Conservation (phyloP, 768 basidiomycete genomes). For the Russula dissimulans region DNA sequence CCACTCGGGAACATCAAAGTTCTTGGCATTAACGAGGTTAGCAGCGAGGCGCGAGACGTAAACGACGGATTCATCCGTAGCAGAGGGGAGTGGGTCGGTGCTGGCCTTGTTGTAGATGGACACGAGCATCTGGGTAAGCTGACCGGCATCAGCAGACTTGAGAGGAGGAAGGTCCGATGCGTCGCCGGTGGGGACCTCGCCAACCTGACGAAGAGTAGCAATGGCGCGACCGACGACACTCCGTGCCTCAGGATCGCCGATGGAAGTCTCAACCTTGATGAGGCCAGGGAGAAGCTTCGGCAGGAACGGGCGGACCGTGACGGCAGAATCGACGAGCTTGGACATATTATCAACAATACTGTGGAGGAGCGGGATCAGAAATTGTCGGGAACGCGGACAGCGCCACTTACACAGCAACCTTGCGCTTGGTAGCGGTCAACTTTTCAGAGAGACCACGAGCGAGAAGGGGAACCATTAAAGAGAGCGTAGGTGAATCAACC, state of each 20-base stretch:
- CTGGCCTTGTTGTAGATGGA: slow-evolving; percentile 82
- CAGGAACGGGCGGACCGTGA: slow-evolving; percentile 94
- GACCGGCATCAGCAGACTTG: slow-evolving; percentile 62
- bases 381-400: slow-evolving; percentile 2
- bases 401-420: slow-evolving; percentile 83
- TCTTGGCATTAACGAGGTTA: slow-evolving; percentile 81
- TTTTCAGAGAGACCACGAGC: slow-evolving; percentile 92
- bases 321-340: slow-evolving; percentile 90
- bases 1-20: slow-evolving; percentile 88
- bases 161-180: slow-evolving; percentile 87
- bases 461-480: slow-evolving; percentile 94
- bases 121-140: slow-evolving; percentile 56
- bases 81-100: slow-evolving; percentile 43
- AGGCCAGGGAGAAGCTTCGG: slow-evolving; percentile 92
- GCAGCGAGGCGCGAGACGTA: slow-evolving; percentile 77
- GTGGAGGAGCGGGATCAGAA: slow-evolving; percentile 21
- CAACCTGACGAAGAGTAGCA: slow-evolving; percentile 90
- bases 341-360: slow-evolving; percentile 98
- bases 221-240: slow-evolving; percentile 87
- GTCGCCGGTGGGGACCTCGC: slow-evolving; percentile 82
- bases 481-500: slow-evolving; percentile 94
- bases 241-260: slow-evolving; percentile 98
- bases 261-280: slow-evolving; percentile 89
- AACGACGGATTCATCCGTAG: slow-evolving; percentile 47
- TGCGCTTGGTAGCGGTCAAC: slow-evolving; percentile 92